Evolutionary conservation across 257 asterid species (phyloP).

Genomic region (Solanum piurae): DNA sequence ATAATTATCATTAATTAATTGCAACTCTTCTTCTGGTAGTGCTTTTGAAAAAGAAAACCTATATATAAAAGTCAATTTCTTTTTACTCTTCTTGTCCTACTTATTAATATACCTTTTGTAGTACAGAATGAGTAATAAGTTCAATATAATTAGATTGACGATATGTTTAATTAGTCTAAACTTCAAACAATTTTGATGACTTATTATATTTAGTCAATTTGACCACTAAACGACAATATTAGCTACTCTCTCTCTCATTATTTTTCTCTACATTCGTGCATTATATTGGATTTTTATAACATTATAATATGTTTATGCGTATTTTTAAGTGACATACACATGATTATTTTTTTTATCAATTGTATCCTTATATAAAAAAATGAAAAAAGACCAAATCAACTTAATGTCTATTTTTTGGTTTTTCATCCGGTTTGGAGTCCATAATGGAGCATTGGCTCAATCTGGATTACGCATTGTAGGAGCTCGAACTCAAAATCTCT

Average conservation of each 20-base stretch:
- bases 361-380: background rate
- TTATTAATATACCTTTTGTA: background rate
- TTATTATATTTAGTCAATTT: background rate
- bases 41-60: background rate
- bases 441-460: too few species aligned
- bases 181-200: background rate
- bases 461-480: too few species aligned
- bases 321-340: background rate
- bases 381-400: too few species aligned
- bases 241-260: background rate
- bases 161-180: background rate
- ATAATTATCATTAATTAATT: background rate
- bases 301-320: background rate
- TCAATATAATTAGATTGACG: background rate
- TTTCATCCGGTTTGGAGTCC: too few species aligned
- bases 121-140: background rate
- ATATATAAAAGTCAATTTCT: background rate
- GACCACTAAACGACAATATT: background rate
- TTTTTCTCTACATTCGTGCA: background rate
- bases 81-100: background rate
- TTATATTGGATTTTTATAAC: background rate
- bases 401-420: too few species aligned
- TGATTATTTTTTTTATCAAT: background rate
- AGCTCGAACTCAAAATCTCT: accelerated
- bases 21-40: background rate